Evolutionary conservation across 345 rosid species (phyloP).

Genomic region (Acer negundo): DNA sequence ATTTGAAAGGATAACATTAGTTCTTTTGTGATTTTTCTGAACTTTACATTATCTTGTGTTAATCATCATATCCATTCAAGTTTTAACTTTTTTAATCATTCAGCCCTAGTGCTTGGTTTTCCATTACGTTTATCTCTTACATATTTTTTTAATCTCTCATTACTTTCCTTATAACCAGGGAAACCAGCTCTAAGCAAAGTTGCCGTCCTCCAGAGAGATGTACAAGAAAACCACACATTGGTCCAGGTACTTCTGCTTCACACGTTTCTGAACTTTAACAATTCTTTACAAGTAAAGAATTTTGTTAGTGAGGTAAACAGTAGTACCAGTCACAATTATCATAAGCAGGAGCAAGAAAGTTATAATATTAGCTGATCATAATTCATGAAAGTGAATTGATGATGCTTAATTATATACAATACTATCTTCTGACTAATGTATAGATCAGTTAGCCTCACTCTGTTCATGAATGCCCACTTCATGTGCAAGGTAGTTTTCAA

Average conservation of each 20-base stretch:
- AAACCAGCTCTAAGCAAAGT: conserved; percentile 81
- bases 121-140: background rate
- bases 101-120: background rate
- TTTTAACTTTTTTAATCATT: conserved; percentile 2
- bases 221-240: conserved; percentile 43
- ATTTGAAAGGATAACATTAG: background rate
- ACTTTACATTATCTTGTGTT: background rate
- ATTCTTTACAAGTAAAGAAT: background rate
- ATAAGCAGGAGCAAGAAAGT: conserved; percentile 2
- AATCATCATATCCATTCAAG: background rate
- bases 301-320: background rate
- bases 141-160: background rate
- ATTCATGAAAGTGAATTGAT: background rate
- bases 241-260: conserved; percentile 56
- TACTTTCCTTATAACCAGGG: conserved; percentile 41
- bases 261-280: background rate
- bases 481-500: background rate
- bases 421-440: background rate
- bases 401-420: background rate
- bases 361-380: background rate
- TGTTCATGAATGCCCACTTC: background rate
- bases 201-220: conserved; percentile 68
- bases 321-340: background rate
- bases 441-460: background rate
- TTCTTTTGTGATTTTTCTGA: background rate